Evolutionary conservation across 2,329 filamentous ascomycete species (phyloP).

Genomic region (Shiraia bambusicola): DNA sequence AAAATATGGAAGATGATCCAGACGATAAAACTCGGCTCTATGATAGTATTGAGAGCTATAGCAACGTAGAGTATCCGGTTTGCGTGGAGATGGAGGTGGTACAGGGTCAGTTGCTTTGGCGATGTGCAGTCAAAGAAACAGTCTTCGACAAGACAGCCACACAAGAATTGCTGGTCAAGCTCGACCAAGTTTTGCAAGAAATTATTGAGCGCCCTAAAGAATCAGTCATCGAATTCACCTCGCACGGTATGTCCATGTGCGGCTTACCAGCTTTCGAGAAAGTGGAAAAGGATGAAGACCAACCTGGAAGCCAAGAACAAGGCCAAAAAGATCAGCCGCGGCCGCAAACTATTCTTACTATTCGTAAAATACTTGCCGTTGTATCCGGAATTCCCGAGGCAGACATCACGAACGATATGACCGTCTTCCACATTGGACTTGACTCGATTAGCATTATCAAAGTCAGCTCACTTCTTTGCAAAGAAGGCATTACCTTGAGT

Average conservation of each 20-base stretch:
- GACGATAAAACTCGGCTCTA: conserved; percentile 50
- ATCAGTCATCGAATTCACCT: conserved; percentile 58
- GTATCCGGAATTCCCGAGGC: conserved; percentile 62
- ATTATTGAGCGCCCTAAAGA: conserved; percentile 55
- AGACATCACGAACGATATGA: conserved; percentile 62
- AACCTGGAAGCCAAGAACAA: background rate
- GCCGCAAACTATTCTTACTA: conserved; percentile 40
- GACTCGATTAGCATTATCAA: conserved; percentile 94
- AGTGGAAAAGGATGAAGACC: background rate
- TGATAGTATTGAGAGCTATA: conserved; percentile 62
- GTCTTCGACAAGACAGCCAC: conserved; percentile 54
- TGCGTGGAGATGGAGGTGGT: conserved; percentile 77
- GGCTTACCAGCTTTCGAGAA: conserved; percentile 55
- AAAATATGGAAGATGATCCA: conserved; percentile 41
- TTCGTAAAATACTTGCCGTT: conserved; percentile 51
- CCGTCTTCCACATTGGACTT: conserved; percentile 80
- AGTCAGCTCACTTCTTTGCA: conserved; percentile 69
- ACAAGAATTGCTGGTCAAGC: conserved; percentile 54
- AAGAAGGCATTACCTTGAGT: conserved; percentile 60
- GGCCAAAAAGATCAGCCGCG: conserved; percentile 13
- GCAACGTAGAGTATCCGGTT: conserved; percentile 77
- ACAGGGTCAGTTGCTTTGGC: conserved; percentile 63
- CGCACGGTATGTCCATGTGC: conserved; percentile 62
- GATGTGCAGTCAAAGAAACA: conserved; percentile 66
- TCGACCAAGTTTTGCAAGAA: conserved; percentile 61